Base-by-base conservation (phyloP, 805 yeast genomes). In the Tetrapisispora fleetii region DNA sequence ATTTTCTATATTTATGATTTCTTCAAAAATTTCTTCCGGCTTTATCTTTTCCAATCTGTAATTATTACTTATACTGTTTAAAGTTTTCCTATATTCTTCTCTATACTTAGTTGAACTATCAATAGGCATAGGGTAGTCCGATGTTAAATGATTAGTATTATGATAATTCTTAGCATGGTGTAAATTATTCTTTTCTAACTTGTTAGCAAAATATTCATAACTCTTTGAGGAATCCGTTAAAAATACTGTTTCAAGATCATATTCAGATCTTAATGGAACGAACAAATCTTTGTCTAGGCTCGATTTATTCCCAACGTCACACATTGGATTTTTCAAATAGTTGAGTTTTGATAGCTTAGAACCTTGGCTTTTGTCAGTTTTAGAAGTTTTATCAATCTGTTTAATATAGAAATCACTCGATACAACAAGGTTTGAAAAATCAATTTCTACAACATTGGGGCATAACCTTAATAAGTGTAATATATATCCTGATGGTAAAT, bases 401-500 rank as follows among this genome's bases (percentile, higher is more conserved):
- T 43, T 48, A n/a, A 50, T 41, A 50, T 76, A 74, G 58, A 82
- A 87, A 65, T 88, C 96, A 16, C 72, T 68, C 6, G 86, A 81
- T 10, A 86, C 66, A 1, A 84, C 75, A 8, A 87, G 55, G 43
- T 75, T 74, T 5, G 79, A 79, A n/a, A 88, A 62, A 56, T 88
- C 73, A 22, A 88, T 55, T 3, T 66, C 56, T 16, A 60, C 65
- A 36, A 88, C 56, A 54, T 83, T 81, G 14, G 79, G 79, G 59
- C 96, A 89, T 33, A 77, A 67, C n/a, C 74, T 74, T 37, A 88
- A 58, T 36, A 87, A 58, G 60, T 85, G 95, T 14, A 88, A 59
- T 10, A 89, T 58, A 52, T 79, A 78, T 0, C 96, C 96, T 28
- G 83, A 67, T 1, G 96, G 96, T 7, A 88, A 60, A 61, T 88